A percentile compares a stretch with the other conserved stretches of the same genome.
phyloP scores from a whole-genome alignment of 179 eudicot species.

The Actinidia polygama region DNA sequence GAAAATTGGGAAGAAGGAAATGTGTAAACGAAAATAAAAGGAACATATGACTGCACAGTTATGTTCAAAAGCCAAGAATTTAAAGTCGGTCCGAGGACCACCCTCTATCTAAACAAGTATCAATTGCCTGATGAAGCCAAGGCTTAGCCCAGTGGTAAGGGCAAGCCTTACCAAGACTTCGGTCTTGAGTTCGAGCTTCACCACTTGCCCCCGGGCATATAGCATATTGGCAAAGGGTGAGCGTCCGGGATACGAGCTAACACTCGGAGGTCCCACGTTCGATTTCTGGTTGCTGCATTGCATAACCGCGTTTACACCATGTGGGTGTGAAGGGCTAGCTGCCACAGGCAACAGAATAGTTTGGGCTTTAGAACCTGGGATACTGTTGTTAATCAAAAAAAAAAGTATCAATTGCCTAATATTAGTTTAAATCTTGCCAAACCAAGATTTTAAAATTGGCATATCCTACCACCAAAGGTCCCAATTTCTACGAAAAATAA shows the following conservation, averaged over 20 bases:
- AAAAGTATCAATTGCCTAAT: background rate
- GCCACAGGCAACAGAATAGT: too few relatives aligned
- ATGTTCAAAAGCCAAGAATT: conserved; percentile 7
- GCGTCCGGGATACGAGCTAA: too few relatives aligned
- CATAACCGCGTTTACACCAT: too few relatives aligned
- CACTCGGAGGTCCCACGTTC: too few relatives aligned
- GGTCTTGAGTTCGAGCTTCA: too few relatives aligned
- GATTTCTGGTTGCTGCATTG: too few relatives aligned
- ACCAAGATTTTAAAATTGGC: background rate
- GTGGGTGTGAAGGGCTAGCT: too few relatives aligned
- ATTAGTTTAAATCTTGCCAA: conserved; percentile 5
- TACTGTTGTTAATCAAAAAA: background rate
- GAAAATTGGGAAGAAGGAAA: background rate
- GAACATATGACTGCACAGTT: background rate
- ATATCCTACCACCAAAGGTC: background rate
- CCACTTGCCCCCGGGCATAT: too few relatives aligned
- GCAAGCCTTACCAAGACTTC: too few relatives aligned
- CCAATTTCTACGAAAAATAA: background rate
- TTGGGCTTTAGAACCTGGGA: too few relatives aligned
- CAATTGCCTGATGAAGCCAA: background rate
- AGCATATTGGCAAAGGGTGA: too few relatives aligned
- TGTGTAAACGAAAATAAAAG: background rate
- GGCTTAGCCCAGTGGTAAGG: too few relatives aligned
- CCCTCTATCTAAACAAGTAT: background rate
- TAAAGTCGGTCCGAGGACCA: background rate